phyloP scores from a whole-genome alignment of 1,284 basidiomycete genomes.

The Ustilago cynodontis region DNA sequence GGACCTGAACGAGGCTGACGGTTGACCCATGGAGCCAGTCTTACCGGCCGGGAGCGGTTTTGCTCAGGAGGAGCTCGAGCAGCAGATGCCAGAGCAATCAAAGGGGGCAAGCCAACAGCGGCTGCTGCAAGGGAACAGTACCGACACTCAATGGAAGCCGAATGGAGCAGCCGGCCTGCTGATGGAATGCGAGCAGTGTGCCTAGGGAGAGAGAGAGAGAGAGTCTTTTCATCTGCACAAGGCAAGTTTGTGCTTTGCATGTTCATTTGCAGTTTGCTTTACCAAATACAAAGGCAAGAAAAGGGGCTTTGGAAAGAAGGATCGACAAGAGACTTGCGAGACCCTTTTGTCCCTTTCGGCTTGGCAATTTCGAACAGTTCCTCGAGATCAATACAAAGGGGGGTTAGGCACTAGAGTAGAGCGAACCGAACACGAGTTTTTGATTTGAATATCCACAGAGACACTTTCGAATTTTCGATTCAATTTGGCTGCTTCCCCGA shows the following conservation, averaged over 20 bases:
- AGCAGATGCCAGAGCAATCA: not conserved
- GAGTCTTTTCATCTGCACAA: not conserved
- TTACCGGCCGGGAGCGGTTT: not conserved
- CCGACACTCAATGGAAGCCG: not conserved
- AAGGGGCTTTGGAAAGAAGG: not conserved
- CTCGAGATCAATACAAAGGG: not conserved
- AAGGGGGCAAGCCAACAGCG: not conserved
- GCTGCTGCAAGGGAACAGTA: not conserved
- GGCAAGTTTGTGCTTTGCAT: slow-evolving; percentile 2
- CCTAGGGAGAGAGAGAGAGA: not conserved
- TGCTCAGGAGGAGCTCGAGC: not conserved
- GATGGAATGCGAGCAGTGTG: not conserved
- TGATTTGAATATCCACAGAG: not conserved
- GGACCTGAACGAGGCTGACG: too few species aligned
- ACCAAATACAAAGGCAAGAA: not conserved
- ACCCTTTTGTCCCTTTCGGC: not conserved
- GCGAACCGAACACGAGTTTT: not conserved
- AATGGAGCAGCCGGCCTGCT: not conserved
- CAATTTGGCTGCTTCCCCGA: not conserved
- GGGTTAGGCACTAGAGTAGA: not conserved
- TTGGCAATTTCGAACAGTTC: not conserved
- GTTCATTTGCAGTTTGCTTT: not conserved
- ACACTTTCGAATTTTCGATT: not conserved
- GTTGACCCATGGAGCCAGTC: not conserved
- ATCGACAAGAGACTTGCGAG: not conserved